Conservation (phyloP, 768 basidiomycete genomes). For the Tulasnella sp. region DNA sequence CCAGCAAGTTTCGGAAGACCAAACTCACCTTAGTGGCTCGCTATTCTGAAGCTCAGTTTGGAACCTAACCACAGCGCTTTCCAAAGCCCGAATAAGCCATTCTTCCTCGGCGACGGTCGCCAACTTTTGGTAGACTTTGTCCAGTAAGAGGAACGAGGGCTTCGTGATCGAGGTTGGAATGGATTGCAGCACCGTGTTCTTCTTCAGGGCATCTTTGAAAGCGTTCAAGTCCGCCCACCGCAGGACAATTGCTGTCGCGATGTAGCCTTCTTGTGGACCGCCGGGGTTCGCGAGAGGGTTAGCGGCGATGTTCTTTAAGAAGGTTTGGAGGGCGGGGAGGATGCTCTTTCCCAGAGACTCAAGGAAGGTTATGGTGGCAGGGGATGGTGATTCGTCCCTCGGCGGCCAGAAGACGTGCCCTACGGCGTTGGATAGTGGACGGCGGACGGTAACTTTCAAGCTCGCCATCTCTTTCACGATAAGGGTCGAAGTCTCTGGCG, state of each 20-base stretch:
- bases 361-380: conserved; percentile 29
- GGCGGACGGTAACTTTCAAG: conserved; percentile 46
- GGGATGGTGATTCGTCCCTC: conserved; percentile 24
- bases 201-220: conserved; percentile 8
- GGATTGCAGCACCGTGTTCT: conserved; percentile 23
- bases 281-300: conserved; percentile 47
- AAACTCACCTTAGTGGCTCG: conserved; percentile 42
- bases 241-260: conserved; percentile 55
- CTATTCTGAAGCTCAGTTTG: conserved; percentile 39
- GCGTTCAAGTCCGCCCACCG: conserved; percentile 25
- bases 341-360: conserved; percentile 42
- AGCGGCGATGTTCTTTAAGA: conserved; percentile 49
- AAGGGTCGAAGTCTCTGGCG: conserved; percentile 33
- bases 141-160: conserved; percentile 77
- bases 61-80: conserved; percentile 40
- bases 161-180: conserved; percentile 39
- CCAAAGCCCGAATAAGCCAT: conserved; percentile 63
- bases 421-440: conserved; percentile 49
- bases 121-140: conserved; percentile 72
- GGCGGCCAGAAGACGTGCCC: conserved; percentile 48
- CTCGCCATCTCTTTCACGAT: conserved; percentile 63
- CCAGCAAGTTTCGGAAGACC: not conserved
- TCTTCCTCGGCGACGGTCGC: conserved; percentile 46
- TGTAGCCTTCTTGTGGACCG: conserved; percentile 76
- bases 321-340: conserved; percentile 51